Conservation (phyloP, 768 basidiomycete genomes). For the Sarcodon sp. region DNA sequence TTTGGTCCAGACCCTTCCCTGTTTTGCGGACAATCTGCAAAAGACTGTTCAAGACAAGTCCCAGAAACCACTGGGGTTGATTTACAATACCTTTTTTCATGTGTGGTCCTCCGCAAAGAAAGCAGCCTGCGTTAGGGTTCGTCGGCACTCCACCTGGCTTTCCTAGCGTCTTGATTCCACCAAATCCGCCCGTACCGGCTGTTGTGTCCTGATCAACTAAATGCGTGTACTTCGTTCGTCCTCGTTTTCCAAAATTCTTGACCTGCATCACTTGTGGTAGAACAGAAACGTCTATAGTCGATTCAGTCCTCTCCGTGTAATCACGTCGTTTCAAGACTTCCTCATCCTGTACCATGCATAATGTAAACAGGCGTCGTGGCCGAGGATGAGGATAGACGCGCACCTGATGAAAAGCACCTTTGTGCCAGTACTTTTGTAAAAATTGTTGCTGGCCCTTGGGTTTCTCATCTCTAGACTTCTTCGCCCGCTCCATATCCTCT, state of each 20-base stretch:
- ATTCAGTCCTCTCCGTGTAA: slow-evolving; percentile 82
- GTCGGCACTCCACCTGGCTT: slow-evolving; percentile 33
- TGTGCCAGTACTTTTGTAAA: slow-evolving; percentile 98
- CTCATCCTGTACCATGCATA: slow-evolving; percentile 45
- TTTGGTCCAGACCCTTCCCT: background rate
- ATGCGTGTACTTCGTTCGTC: slow-evolving; percentile 94
- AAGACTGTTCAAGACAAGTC: background rate
- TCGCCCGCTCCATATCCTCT: slow-evolving; percentile 84
- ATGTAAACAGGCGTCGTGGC: slow-evolving; percentile 1
- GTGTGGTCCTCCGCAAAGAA: slow-evolving; percentile 89
- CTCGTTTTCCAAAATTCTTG: slow-evolving; percentile 85
- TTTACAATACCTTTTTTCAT: slow-evolving; percentile 63
- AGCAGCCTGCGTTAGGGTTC: slow-evolving; percentile 63
- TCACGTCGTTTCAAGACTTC: slow-evolving; percentile 78
- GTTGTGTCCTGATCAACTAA: slow-evolving; percentile 92
- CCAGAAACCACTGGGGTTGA: background rate
- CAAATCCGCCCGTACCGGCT: slow-evolving; percentile 44
- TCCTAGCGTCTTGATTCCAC: slow-evolving; percentile 40
- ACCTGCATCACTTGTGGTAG: slow-evolving; percentile 97
- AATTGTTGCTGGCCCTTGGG: slow-evolving; percentile 88
- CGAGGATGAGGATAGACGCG: slow-evolving; percentile 8
- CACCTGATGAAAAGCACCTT: slow-evolving; percentile 97
- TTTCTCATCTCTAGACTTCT: slow-evolving; percentile 75
- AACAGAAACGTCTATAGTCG: slow-evolving; percentile 75
- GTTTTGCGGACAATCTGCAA: background rate